phyloP scores from a whole-genome alignment of 2,329 filamentous ascomycete genomes.

The Aureobasidium namibiae region DNA sequence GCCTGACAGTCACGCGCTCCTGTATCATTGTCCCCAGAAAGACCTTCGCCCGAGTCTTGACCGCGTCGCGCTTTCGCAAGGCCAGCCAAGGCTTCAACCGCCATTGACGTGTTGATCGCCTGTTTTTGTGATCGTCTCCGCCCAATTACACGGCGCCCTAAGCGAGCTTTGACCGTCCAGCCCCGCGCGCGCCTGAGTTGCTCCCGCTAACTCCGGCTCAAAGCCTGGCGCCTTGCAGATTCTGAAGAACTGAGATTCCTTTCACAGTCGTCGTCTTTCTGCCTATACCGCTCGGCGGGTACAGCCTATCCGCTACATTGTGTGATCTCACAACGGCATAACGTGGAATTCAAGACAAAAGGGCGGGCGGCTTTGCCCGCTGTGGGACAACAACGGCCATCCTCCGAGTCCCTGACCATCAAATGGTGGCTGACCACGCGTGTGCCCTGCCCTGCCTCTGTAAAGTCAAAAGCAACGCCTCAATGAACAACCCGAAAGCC shows the following conservation, averaged over 20 bases:
- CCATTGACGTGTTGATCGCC: constrained; percentile 10
- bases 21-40: not conserved
- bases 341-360: constrained; percentile 1
- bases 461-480: not conserved
- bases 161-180: constrained; percentile 4
- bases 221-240: not conserved
- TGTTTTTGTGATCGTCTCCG: not conserved
- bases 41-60: not conserved
- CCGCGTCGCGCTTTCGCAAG: not conserved
- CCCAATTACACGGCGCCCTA: not conserved
- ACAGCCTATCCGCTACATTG: not conserved
- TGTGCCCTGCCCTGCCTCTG: not conserved
- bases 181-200: not conserved
- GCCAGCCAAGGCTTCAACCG: not conserved
- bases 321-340: not conserved
- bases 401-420: not conserved
- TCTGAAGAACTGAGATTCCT: not conserved
- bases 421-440: not conserved
- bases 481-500: not conserved
- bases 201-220: not conserved
- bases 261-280: not conserved
- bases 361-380: not conserved
- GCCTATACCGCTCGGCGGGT: not conserved
- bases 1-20: no score
- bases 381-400: not conserved